Conservation (phyloP, 2,329 filamentous ascomycete genomes). For the Paraphaeosphaeria minitans region DNA sequence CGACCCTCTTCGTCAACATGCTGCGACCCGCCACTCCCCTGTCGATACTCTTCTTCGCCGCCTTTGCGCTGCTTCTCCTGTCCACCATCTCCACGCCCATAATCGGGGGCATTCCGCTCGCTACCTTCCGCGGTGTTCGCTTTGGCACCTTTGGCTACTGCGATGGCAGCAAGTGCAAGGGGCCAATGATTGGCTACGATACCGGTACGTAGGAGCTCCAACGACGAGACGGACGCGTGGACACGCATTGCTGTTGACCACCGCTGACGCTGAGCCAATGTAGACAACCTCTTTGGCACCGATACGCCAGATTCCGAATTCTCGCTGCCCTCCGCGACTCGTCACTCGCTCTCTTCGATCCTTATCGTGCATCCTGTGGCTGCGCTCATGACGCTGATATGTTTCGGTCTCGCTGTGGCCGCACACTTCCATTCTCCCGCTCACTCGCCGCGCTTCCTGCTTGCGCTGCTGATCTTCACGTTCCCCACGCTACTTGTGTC, state of each 20-base stretch:
- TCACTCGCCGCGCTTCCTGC: slow-evolving; percentile 86
- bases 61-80: slow-evolving; percentile 83
- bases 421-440: slow-evolving; percentile 87
- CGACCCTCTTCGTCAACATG: slow-evolving; percentile 61
- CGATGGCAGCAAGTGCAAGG: slow-evolving; percentile 67
- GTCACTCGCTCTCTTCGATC: slow-evolving; percentile 78
- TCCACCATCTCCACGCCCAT: slow-evolving; percentile 91
- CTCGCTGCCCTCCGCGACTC: slow-evolving; percentile 67
- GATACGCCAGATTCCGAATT: slow-evolving; percentile 58
- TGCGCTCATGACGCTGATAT: slow-evolving; percentile 81
- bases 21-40: slow-evolving; percentile 92
- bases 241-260: background rate
- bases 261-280: slow-evolving; percentile 21
- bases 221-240: background rate
- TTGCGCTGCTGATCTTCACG: slow-evolving; percentile 82
- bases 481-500: slow-evolving; percentile 84
- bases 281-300: slow-evolving; percentile 55
- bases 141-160: slow-evolving; percentile 97
- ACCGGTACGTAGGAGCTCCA: slow-evolving; percentile 64
- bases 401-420: slow-evolving; percentile 77
- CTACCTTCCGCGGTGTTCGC: slow-evolving; percentile 73
- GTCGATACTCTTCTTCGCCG: slow-evolving; percentile 79
- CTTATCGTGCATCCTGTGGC: slow-evolving; percentile 93
- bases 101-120: slow-evolving; percentile 82
- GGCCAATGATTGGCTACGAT: slow-evolving; percentile 82